Evolutionary conservation across 2,329 filamentous ascomycete species (phyloP), one percentile per base, ranked within the genome.

Genomic region (Ophiostoma sp.): DNA sequence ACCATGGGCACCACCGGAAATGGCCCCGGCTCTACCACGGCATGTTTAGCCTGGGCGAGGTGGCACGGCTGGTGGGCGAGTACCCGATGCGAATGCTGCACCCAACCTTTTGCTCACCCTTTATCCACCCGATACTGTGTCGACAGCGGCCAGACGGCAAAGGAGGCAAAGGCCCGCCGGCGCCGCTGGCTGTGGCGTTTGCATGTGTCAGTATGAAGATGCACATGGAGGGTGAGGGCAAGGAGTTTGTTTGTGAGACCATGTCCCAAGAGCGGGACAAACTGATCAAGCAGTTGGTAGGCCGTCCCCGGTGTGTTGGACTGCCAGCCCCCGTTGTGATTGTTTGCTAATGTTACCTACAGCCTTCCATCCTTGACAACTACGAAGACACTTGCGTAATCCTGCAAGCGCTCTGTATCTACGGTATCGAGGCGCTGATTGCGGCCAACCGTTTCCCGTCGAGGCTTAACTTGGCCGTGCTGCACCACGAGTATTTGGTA

Each of bases 191-290:
- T 22, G 63, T 68, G 42, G 63, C 63, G 31, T 50, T 68, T 45
- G 63, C 63, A 7, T 68, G 63, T 19, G 63, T 68, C 36, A 48
- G 63, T 36, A 68, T 68, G 63, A 68, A 68, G 63, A 36, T 68
- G 63, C 22, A 68, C 36, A 50, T 68, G 63, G 63, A 68, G 39
- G 19, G 15, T 12, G 36, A 28, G 63, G 63, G 63, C 39, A 68
- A 4, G 5, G 25, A 31, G 63, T 68, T 68, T 68, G 63, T 68
- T 39, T 68, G 63, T 12, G 63, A 68, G 63, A 68, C 39, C 22
- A 68, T 68, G 39, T 50, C 63, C 15, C 39, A 45, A 12, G 39
- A 68, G 63, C 19, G n/a, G 22, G 63, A 68, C 63, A 68, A 68
- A 22, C 63, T 68, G 63, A 68, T 68, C 17, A 50, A 33, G 12